Conservation (phyloP, 2,329 filamentous ascomycete genomes). For the Arthroderma sp. region DNA sequence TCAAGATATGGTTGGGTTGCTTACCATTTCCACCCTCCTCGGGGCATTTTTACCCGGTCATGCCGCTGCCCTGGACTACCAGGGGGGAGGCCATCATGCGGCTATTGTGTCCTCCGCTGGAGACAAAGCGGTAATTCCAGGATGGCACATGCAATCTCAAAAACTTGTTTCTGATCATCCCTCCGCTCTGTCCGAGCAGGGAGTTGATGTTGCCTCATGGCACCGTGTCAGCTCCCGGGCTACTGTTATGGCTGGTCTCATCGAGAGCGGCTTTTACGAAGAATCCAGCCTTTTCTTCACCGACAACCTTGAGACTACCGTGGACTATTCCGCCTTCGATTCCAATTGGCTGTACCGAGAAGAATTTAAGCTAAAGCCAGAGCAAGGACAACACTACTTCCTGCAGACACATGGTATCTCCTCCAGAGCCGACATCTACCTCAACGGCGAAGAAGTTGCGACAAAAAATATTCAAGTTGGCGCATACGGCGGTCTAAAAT, state of each 20-base stretch:
- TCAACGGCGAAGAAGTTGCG: constrained; percentile 43
- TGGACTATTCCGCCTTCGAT: constrained; percentile 37
- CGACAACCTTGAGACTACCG: constrained; percentile 30
- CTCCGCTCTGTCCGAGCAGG: constrained; percentile 28
- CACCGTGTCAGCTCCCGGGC: constrained; percentile 36
- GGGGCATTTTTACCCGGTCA: neutral
- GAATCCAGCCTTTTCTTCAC: constrained; percentile 45
- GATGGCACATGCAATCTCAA: constrained; percentile 40
- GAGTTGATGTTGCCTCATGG: constrained; percentile 39
- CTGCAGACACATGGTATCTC: constrained; percentile 47
- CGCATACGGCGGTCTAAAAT: constrained; percentile 42
- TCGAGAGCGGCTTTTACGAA: constrained; percentile 39
- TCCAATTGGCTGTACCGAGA: constrained; percentile 47
- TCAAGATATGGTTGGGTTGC: neutral
- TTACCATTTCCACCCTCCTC: neutral
- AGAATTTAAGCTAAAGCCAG: constrained; percentile 33
- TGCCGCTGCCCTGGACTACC: neutral
- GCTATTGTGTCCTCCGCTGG: constrained; percentile 15
- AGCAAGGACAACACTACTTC: constrained; percentile 32
- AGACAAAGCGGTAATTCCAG: constrained; percentile 16
- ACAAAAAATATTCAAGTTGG: constrained; percentile 39
- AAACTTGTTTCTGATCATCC: constrained; percentile 25
- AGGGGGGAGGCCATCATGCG: neutral
- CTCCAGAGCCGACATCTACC: constrained; percentile 45
- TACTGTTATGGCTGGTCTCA: constrained; percentile 45